Percentiles rank a stretch among this genome's conserved stretches.
phyloP scores from a whole-genome alignment of 768 basidiomycete genomes.

The Panellus pusillus region DNA sequence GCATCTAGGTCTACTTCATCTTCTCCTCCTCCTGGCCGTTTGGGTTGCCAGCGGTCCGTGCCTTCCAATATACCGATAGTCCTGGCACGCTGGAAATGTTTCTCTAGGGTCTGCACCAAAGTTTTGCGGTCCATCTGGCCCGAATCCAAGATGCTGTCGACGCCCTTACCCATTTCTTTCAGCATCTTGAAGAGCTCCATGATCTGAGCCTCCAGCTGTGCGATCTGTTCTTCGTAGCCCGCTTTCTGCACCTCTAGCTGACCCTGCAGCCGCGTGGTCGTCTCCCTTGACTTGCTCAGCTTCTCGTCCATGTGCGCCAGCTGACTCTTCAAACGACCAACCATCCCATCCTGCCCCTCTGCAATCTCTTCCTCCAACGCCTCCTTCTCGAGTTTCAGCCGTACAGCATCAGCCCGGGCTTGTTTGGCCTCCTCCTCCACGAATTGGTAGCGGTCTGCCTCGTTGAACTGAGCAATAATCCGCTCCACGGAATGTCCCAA shows the following conservation, averaged over 20 bases:
- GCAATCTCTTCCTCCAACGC: slow-evolving; percentile 78
- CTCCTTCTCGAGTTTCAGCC: slow-evolving; percentile 81
- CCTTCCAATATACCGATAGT: slow-evolving; percentile 89
- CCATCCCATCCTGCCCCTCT: slow-evolving; percentile 78
- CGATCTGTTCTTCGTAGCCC: slow-evolving; percentile 83
- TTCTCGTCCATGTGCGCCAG: slow-evolving; percentile 73
- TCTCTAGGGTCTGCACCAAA: slow-evolving; percentile 78
- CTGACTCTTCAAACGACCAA: slow-evolving; percentile 77
- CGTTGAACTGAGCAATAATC: slow-evolving; percentile 86
- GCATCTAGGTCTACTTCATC: slow-evolving; percentile 53
- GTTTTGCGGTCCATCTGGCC: slow-evolving; percentile 73
- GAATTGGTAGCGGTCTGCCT: slow-evolving; percentile 79
- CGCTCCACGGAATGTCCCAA: slow-evolving; percentile 88
- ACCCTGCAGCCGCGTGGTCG: slow-evolving; percentile 69
- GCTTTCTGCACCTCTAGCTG: slow-evolving; percentile 76
- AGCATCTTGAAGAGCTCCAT: slow-evolving; percentile 94
- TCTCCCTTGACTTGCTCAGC: slow-evolving; percentile 75
- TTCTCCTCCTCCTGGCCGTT: slow-evolving; percentile 38
- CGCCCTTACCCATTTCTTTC: slow-evolving; percentile 75
- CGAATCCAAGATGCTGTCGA: slow-evolving; percentile 71
- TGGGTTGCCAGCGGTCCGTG: slow-evolving; percentile 27
- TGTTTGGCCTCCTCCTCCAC: slow-evolving; percentile 76
- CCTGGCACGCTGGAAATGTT: slow-evolving; percentile 77
- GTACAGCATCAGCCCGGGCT: slow-evolving; percentile 61
- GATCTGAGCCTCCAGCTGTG: slow-evolving; percentile 88